phyloP scores from a whole-genome alignment of 2,329 filamentous ascomycete species.

The Calonectria pseudoreteaudii region DNA sequence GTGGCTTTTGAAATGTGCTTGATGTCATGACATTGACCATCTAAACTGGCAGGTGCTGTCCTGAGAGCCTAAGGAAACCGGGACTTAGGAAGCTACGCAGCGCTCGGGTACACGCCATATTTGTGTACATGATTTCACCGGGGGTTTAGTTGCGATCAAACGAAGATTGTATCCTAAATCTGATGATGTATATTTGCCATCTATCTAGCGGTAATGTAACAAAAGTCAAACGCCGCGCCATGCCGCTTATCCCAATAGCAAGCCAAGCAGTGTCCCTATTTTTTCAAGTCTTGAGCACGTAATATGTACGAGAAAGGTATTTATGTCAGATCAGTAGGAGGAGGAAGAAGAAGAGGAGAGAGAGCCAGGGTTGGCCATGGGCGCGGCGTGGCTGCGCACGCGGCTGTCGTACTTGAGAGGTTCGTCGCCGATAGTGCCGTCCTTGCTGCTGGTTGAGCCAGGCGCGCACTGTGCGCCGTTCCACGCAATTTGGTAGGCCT shows the following conservation, averaged over 20 bases:
- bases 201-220: background rate
- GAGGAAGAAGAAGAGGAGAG: background rate
- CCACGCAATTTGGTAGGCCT: conserved; percentile 33
- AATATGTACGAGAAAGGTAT: conserved; percentile 20
- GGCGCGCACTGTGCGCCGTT: conserved; percentile 29
- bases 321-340: conserved; percentile 4
- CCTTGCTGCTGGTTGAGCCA: conserved; percentile 33
- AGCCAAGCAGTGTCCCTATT: background rate
- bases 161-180: background rate
- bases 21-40: conserved; percentile 2
- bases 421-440: conserved; percentile 33
- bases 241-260: conserved; percentile 7
- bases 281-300: background rate
- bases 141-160: background rate
- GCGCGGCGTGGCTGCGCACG: conserved; percentile 35
- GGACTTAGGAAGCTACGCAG: background rate
- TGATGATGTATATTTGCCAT: background rate
- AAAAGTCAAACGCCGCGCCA: conserved; percentile 23
- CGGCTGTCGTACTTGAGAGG: conserved; percentile 31
- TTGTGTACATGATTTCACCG: background rate
- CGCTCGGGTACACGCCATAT: too few species aligned
- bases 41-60: background rate
- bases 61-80: background rate
- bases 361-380: conserved; percentile 32
- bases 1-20: background rate